Conservation (phyloP, 768 basidiomycete genomes). For the Phaffia australis region DNA sequence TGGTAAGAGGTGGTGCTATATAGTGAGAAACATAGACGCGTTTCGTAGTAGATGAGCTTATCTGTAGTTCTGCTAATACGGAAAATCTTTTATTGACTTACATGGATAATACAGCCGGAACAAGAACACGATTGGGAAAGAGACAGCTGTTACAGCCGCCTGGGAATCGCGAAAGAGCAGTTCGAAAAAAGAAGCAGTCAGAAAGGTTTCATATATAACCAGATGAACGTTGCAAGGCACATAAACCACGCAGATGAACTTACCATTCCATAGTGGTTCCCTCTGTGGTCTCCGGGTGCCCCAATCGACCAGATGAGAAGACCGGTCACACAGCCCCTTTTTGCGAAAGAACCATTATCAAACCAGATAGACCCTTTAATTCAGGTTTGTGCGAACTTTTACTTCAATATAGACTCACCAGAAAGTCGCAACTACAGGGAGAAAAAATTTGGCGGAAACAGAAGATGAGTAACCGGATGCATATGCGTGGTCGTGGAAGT, state of each 20-base stretch:
- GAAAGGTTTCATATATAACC: neutral
- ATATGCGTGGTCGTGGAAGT: no score
- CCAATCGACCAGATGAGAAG: slow-evolving; percentile 59
- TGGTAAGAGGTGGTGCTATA: neutral
- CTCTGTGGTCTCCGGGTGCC: slow-evolving; percentile 46
- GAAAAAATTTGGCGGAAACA: no score
- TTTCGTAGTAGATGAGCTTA: no score
- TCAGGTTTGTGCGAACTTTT: no score
- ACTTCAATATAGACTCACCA: no score
- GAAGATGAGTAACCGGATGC: no score
- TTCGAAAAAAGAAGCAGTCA: neutral
- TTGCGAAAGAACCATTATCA: no score
- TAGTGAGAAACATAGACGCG: no score
- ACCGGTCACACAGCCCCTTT: slow-evolving; percentile 51
- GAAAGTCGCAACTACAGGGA: no score
- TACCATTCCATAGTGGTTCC: slow-evolving; percentile 58
- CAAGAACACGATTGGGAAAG: slow-evolving; percentile 62
- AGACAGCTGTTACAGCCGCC: slow-evolving; percentile 51
- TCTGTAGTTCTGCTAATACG: neutral
- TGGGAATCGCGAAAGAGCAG: neutral
- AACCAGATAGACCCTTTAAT: no score
- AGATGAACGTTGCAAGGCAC: neutral
- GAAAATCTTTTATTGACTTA: neutral
- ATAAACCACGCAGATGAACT: neutral
- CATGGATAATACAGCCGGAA: slow-evolving; percentile 61